Evolutionary conservation across 2,329 filamentous ascomycete species (phyloP).

Genomic region (Curvularia verruculosa): DNA sequence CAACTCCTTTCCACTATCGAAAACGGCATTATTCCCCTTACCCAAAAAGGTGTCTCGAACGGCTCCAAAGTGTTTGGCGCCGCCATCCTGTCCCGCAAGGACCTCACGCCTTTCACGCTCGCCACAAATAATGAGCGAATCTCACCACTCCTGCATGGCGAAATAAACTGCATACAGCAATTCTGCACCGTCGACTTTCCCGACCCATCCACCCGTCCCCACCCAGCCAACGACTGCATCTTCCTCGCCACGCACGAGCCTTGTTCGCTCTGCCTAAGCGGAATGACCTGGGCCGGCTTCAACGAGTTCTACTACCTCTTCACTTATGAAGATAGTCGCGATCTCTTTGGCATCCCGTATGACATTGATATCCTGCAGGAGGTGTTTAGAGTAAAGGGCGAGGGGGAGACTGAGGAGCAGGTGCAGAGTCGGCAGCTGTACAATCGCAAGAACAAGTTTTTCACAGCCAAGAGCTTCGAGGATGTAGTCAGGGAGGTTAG

Average conservation of each 20-base stretch:
- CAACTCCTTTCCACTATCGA: conserved; percentile 40
- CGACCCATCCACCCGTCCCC: conserved; percentile 46
- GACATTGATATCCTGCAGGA: conserved; percentile 64
- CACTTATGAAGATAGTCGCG: conserved; percentile 64
- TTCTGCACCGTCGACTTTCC: conserved; percentile 55
- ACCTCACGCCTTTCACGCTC: conserved; percentile 55
- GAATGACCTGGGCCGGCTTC: conserved; percentile 65
- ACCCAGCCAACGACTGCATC: conserved; percentile 57
- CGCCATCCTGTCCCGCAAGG: conserved; percentile 56
- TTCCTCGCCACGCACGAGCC: conserved; percentile 67
- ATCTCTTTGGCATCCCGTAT: conserved; percentile 62
- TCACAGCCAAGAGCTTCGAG: conserved; percentile 37
- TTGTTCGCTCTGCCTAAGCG: conserved; percentile 63
- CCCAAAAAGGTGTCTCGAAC: conserved; percentile 56
- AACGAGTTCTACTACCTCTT: conserved; percentile 64
- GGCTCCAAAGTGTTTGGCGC: conserved; percentile 65
- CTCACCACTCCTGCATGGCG: conserved; percentile 64
- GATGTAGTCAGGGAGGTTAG: conserved; percentile 30
- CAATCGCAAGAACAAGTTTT: conserved; percentile 64
- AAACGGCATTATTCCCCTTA: conserved; percentile 59
- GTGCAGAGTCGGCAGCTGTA: conserved; percentile 56
- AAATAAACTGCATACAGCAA: conserved; percentile 66
- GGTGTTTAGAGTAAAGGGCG: conserved; percentile 59
- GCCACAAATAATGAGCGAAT: conserved; percentile 63
- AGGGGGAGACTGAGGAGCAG: conserved; percentile 30